Evolutionary conservation across 2,329 filamentous ascomycete species (phyloP).

Genomic region (Colletotrichum cordylinicola): DNA sequence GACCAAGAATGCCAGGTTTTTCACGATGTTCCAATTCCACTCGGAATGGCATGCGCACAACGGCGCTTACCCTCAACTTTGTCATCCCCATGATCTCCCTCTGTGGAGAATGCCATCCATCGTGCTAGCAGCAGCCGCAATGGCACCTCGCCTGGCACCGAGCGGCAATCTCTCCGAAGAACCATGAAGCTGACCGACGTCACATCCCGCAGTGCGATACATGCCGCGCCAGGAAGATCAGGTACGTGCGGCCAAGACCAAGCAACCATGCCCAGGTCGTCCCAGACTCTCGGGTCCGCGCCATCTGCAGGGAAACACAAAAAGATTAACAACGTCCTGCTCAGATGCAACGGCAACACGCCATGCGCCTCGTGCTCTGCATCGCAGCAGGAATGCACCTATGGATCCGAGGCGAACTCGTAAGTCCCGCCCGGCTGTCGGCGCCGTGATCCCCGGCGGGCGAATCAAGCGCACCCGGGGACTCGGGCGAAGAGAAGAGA

Average conservation of each 20-base stretch:
- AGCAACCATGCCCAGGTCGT: background rate
- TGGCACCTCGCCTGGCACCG: background rate
- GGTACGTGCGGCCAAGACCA: constrained; percentile 33
- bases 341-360: constrained; percentile 52
- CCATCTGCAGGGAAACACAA: background rate
- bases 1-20: background rate
- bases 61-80: background rate
- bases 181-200: background rate
- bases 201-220: constrained; percentile 46
- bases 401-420: constrained; percentile 49
- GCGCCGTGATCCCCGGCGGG: constrained; percentile 7
- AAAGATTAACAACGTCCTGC: constrained; percentile 1
- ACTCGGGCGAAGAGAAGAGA: background rate
- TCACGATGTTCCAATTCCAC: background rate
- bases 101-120: background rate
- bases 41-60: background rate
- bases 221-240: constrained; percentile 52
- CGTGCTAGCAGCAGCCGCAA: background rate
- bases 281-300: background rate
- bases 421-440: constrained; percentile 30
- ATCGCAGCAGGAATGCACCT: constrained; percentile 43
- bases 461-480: background rate
- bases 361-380: constrained; percentile 46
- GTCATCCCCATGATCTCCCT: background rate
- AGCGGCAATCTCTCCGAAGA: background rate